Base-by-base conservation (phyloP, 257 asterid genomes). In the Verbena officinalis region DNA sequence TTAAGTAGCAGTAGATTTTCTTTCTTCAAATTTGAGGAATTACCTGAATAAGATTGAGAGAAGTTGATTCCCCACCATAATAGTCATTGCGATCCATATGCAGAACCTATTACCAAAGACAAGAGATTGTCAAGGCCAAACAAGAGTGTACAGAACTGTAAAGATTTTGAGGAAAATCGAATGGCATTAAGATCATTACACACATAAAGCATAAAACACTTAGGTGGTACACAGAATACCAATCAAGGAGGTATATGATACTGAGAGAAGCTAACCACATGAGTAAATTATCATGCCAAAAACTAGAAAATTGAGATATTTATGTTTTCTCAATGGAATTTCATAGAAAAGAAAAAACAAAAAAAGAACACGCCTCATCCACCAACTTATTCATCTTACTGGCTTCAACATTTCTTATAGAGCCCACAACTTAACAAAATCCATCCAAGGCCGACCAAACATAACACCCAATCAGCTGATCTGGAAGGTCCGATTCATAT, bases 41-140 rank as follows among this genome's bases (percentile, higher is more conserved):
- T 55, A 81, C 91, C 87, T 84, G 87, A 73, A 79, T 73, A 54
- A 81, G 87, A 64, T 84, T 81, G 69, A 84, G 90, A 8, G 90
- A 84, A 56, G 87, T 78, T 34, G 87, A 74, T 58, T 84, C 90
- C 67, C 90, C 90, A 64, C 90, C 90, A 60, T 84, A 84, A 57
- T 84, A 84, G 74, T 84, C 90, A 67, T 84, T 84, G 66, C 90
- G 82, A 62, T 81, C 87, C 90, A 84, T 81, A 55, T 84, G 90
- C 30, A 84, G 80, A 40, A 84, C 90, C 90, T 84, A 70, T 60
- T 67, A 48, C 55, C 64, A 64, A 52, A 52, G 49, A 53, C 54
- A 33, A 30, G 24, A 43, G 19, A 11, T 43, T 10, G 36, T 65
- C 64, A 69, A 24, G 5, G 40, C 63, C 75, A 34, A 57, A 67